phyloP scores from a whole-genome alignment of 2,329 filamentous ascomycete species.

The Penicillium sp. region DNA sequence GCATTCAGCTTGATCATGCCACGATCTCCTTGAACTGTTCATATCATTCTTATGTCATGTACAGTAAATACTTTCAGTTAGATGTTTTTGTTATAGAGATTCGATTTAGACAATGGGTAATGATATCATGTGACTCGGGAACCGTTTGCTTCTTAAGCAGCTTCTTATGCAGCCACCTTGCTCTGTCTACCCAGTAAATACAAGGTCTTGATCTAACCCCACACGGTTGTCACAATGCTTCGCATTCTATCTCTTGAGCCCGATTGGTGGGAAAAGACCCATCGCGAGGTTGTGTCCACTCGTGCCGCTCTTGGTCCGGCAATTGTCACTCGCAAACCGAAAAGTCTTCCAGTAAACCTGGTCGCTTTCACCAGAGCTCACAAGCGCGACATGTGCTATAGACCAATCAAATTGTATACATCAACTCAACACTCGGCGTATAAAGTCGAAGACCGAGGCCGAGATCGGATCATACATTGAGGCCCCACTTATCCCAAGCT shows the following conservation, averaged over 20 bases:
- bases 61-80: neutral
- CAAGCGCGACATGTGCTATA: neutral
- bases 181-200: neutral
- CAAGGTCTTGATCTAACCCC: neutral
- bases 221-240: slow-evolving; percentile 4
- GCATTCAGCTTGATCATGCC: slow-evolving; percentile 17
- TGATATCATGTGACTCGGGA: neutral
- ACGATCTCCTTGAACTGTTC: neutral
- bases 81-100: neutral
- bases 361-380: neutral
- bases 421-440: neutral
- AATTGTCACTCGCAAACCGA: neutral
- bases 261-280: slow-evolving; percentile 1
- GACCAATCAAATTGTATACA: neutral
- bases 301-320: neutral
- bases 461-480: slow-evolving; percentile 3
- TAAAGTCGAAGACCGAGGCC: neutral
- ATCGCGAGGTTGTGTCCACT: neutral
- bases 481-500: slow-evolving; percentile 9
- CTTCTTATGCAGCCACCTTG: neutral
- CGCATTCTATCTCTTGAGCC: neutral
- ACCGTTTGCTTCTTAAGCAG: neutral
- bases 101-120: neutral
- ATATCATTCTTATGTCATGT: neutral
- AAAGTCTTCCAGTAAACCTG: neutral